Conservation (phyloP, 1,284 basidiomycete species). For the Trametes versicolor region DNA sequence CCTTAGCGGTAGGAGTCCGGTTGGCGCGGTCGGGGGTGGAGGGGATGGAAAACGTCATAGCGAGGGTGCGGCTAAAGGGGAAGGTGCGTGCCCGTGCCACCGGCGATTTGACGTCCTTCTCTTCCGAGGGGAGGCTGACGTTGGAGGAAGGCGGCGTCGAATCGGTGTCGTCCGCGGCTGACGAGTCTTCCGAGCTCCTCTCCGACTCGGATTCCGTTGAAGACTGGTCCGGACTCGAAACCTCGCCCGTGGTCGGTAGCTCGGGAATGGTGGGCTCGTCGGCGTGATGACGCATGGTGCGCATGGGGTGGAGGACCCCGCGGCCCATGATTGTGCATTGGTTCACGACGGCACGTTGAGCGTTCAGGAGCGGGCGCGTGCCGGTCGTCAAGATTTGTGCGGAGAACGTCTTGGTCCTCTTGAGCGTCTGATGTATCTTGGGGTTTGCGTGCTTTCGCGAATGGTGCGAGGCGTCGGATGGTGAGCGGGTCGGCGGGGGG, state of each 20-base stretch:
- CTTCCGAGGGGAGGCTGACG: neutral
- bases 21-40: neutral
- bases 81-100: neutral
- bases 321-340: slow-evolving; percentile 9
- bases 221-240: neutral
- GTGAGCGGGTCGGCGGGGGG: neutral
- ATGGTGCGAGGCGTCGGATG: slow-evolving; percentile 2
- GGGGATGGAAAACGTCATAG: neutral
- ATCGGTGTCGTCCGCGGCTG: neutral
- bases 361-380: slow-evolving; percentile 6
- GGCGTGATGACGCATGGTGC: neutral
- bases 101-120: neutral
- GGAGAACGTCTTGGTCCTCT: slow-evolving; percentile 11
- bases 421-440: slow-evolving; percentile 1
- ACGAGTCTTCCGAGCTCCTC: neutral
- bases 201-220: neutral
- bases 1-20: neutral
- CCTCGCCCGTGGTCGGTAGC: neutral
- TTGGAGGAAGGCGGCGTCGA: neutral
- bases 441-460: neutral
- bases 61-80: neutral
- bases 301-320: slow-evolving; percentile 2
- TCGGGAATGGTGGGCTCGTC: neutral
- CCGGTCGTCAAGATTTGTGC: slow-evolving; percentile 12
- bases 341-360: neutral